Evolutionary conservation across 352 stramenopile species (phyloP).

Genomic region (Globisporangium paddicum): DNA sequence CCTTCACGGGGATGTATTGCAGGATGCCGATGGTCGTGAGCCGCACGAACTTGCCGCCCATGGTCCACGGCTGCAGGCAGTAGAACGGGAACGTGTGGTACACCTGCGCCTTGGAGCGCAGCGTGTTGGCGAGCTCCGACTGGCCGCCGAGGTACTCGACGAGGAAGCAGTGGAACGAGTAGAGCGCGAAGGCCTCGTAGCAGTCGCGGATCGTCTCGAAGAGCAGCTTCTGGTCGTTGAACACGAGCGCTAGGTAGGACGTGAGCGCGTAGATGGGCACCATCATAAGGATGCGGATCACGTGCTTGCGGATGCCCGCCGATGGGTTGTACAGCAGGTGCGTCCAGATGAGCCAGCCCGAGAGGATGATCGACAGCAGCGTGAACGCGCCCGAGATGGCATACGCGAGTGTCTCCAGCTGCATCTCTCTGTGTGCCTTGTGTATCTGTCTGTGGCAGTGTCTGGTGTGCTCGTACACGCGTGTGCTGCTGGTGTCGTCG

Average conservation of each 20-base stretch:
- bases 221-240: slow-evolving; percentile 87
- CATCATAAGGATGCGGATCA: slow-evolving; percentile 94
- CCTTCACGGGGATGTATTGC: slow-evolving; percentile 91
- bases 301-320: slow-evolving; percentile 82
- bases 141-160: slow-evolving; percentile 86
- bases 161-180: slow-evolving; percentile 93
- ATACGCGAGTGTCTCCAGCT: slow-evolving; percentile 85
- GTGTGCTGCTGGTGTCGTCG: neutral
- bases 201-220: slow-evolving; percentile 90
- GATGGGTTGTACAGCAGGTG: slow-evolving; percentile 85
- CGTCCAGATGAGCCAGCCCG: slow-evolving; percentile 86
- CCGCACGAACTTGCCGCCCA: slow-evolving; percentile 91
- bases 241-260: slow-evolving; percentile 88
- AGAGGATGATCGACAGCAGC: slow-evolving; percentile 77
- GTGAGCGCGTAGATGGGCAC: slow-evolving; percentile 91
- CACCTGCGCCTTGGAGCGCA: slow-evolving; percentile 84
- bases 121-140: slow-evolving; percentile 72
- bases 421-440: slow-evolving; percentile 31
- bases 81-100: slow-evolving; percentile 82
- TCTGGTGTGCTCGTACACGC: neutral
- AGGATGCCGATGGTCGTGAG: slow-evolving; percentile 92
- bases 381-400: slow-evolving; percentile 86
- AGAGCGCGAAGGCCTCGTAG: slow-evolving; percentile 93
- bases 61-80: slow-evolving; percentile 86
- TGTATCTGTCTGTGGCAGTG: neutral